Evolutionary conservation across 169 alveolate species (phyloP).

Genomic region (Eimeria tenella): DNA sequence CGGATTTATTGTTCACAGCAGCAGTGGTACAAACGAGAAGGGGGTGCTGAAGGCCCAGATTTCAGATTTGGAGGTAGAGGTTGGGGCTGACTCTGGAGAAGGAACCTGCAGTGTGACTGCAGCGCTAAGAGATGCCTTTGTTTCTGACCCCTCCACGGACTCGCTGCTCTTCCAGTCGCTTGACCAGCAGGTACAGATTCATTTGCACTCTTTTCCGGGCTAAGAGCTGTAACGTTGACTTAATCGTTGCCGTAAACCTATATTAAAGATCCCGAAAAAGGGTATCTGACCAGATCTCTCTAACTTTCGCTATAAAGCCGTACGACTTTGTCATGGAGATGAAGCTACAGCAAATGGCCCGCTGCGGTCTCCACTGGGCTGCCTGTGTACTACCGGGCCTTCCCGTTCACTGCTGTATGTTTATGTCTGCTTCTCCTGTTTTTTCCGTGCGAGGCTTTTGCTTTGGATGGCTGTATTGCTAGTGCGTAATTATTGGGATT

Average conservation of each 20-base stretch:
- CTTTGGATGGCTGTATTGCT: not conserved
- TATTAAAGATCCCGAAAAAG: not conserved
- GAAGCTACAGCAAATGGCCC: too few species aligned
- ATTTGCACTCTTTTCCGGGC: too few species aligned
- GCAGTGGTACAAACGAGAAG: constrained; percentile 67
- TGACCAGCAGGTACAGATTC: constrained; percentile 4
- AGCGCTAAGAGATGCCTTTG: constrained; percentile 59
- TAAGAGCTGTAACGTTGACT: too few species aligned
- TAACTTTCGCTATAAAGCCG: not conserved
- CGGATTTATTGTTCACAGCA: constrained; percentile 51
- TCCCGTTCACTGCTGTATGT: not conserved
- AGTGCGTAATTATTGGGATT: not conserved
- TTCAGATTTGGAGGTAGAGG: not conserved
- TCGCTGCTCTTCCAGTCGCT: constrained; percentile 75
- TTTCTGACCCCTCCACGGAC: constrained; percentile 74
- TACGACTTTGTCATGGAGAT: too few species aligned
- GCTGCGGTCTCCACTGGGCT: too few species aligned
- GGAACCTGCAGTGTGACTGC: constrained; percentile 71
- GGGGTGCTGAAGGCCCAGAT: constrained; percentile 69
- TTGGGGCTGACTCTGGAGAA: constrained; percentile 52
- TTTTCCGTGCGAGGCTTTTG: not conserved
- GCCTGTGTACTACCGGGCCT: too few species aligned
- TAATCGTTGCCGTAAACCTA: too few species aligned
- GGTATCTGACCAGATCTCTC: not conserved
- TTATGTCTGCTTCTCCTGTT: not conserved